phyloP scores from a whole-genome alignment of 306 rosid species.

The Prinsepia uniflora region DNA sequence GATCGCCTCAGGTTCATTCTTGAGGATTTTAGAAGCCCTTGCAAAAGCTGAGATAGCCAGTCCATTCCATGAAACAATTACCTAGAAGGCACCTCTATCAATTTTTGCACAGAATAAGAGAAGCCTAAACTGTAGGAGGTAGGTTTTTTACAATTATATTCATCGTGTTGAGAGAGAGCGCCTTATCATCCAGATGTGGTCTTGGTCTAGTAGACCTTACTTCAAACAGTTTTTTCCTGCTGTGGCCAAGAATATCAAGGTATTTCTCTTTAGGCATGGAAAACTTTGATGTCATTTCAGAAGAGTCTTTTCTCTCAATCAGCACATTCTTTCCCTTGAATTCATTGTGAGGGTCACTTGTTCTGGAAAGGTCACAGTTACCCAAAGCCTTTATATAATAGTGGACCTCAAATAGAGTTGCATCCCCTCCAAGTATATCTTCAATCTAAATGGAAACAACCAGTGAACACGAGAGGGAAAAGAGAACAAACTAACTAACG shows the following conservation, averaged over 20 bases:
- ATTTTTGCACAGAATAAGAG: not conserved
- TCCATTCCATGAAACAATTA: constrained; percentile 96
- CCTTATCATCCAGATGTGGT: constrained; percentile 97
- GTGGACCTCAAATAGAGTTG: constrained; percentile 69
- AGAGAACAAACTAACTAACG: constrained; percentile 2
- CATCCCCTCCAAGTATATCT: constrained; percentile 79
- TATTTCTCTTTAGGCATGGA: constrained; percentile 63
- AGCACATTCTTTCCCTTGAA: constrained; percentile 77
- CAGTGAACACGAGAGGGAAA: constrained; percentile 10
- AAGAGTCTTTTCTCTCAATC: constrained; percentile 58
- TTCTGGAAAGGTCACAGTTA: constrained; percentile 75
- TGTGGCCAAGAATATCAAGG: constrained; percentile 60
- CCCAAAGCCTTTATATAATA: constrained; percentile 67
- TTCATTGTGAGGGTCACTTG: constrained; percentile 93
- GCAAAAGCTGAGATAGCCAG: constrained; percentile 84
- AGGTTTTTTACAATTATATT: constrained; percentile 4
- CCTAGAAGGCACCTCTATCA: constrained; percentile 49
- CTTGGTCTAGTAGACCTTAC: constrained; percentile 67
- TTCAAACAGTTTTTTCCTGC: constrained; percentile 72
- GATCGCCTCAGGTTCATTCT: constrained; percentile 50
- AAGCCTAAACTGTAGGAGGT: constrained; percentile 9
- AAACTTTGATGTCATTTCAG: constrained; percentile 62
- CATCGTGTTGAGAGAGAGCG: constrained; percentile 22
- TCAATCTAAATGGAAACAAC: constrained; percentile 50
- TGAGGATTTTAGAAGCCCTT: constrained; percentile 83